Base-by-base conservation (phyloP, 257 asterid genomes). In the Solanum virginianum region DNA sequence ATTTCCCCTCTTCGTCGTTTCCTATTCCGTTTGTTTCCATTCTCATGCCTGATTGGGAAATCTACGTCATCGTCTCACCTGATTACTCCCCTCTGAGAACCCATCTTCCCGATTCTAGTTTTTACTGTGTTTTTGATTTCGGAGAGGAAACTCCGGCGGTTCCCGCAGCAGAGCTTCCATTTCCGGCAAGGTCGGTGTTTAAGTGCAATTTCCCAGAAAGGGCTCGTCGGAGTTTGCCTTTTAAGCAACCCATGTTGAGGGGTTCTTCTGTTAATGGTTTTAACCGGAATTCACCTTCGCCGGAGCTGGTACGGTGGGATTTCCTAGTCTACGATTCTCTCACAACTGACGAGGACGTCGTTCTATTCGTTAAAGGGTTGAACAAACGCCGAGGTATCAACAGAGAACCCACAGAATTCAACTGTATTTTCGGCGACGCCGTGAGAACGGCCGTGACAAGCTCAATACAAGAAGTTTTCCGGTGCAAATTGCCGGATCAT, bases 401-500 rank as follows among this genome's bases (percentile, higher is more conserved):
- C 57, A 88, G 98, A 3, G 45, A 81, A 0, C 95, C 98, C 10
- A 55, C 68, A 1, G 98, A 92, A 63, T 85, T 96, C 88, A 89
- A 55, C 0, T 96, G 99, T 87, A 87, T 91, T 9, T 96, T 96
- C 51, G 87, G 62, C 5, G 83, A 85, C 90, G 91, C 87, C 90
- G 91, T 91, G 24, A 90, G 88, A 63, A 94, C 99, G 59, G 79
- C 88, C 86, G 97, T 94, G 69, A 93, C 92, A 22, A 69, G 88
- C 14, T 96, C 99, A 11, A 71, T 71, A 82, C 99, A 94, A 82
- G 99, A 96, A 81, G 98, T 94, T 1, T 94, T 94, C 93, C 97
- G 99, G 59, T 96, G 99, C 87, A 53, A 84, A 26, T 90, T 90
- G 14, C 98, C 95, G 12, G 24, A 47, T n/a, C 12, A 60, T 0